phyloP scores from a whole-genome alignment of 139 green algal genomes.

The Chlorella ohadii region DNA sequence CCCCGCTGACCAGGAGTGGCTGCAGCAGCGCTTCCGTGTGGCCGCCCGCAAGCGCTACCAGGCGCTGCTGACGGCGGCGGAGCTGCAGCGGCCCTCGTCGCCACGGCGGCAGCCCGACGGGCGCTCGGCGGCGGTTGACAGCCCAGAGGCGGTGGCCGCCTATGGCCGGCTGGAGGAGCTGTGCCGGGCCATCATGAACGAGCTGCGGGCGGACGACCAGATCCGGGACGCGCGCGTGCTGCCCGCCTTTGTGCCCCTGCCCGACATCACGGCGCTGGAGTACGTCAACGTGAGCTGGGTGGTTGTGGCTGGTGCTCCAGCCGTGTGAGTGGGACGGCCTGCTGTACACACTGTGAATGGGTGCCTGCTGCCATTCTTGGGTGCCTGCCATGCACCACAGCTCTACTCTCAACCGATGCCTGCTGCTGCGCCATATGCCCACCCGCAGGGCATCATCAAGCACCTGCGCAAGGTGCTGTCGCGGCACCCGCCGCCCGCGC shows the following conservation, averaged over 20 bases:
- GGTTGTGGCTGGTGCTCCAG: no score
- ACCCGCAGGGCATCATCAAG: slow-evolving; percentile 39
- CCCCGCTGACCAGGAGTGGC: slow-evolving; percentile 46
- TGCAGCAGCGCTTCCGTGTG: slow-evolving; percentile 46
- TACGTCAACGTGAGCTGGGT: slow-evolving; percentile 46
- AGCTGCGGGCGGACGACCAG: slow-evolving; percentile 56
- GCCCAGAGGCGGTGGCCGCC: not conserved
- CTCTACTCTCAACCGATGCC: not conserved
- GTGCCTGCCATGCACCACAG: no score
- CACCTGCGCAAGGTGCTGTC: slow-evolving; percentile 50
- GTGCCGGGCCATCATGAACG: slow-evolving; percentile 50
- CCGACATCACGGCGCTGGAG: slow-evolving; percentile 53
- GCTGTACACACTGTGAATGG: no score
- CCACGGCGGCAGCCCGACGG: not conserved
- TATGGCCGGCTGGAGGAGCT: slow-evolving; percentile 57
- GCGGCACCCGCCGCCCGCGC: slow-evolving; percentile 51
- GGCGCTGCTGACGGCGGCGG: slow-evolving; percentile 44
- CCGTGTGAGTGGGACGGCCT: no score
- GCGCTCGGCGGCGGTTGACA: not conserved
- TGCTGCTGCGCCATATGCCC: not conserved
- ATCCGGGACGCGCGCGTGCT: slow-evolving; percentile 55
- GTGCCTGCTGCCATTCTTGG: no score
- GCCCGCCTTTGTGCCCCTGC: slow-evolving; percentile 51
- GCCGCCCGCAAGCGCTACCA: slow-evolving; percentile 56
- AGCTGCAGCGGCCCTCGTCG: slow-evolving; percentile 26